A percentile compares a stretch with the other conserved stretches of the same genome.
Evolutionary conservation across 805 yeast genomes (phyloP).

Genomic region (Osmozyma mogii): DNA sequence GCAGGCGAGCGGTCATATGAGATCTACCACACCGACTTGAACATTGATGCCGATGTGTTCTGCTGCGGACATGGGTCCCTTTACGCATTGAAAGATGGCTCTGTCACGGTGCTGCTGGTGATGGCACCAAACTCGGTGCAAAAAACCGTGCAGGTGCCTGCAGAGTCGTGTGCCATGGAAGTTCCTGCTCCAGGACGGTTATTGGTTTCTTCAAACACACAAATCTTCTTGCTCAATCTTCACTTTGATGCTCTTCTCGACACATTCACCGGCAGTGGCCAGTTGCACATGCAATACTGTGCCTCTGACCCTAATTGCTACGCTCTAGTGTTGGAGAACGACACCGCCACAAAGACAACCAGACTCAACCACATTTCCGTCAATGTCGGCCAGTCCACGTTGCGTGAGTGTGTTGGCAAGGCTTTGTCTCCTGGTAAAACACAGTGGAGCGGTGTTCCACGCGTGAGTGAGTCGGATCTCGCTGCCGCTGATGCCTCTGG

Average conservation of each 20-base stretch:
- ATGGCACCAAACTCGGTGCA: no score
- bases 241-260: conserved; percentile 35
- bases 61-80: no score
- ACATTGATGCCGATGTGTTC: no score
- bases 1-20: no score
- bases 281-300: conserved; percentile 12
- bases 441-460: conserved; percentile 20
- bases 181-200: conserved; percentile 40
- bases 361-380: conserved; percentile 39
- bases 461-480: conserved; percentile 16
- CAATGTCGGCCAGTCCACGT: conserved; percentile 59
- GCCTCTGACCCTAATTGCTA: no score
- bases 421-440: conserved; percentile 25
- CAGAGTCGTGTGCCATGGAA: no score
- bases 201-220: conserved; percentile 32
- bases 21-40: no score
- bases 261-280: conserved; percentile 19
- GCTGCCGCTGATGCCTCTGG: conserved; percentile 8
- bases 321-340: conserved; percentile 33
- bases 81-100: no score
- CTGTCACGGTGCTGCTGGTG: no score
- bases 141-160: no score
- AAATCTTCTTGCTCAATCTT: conserved; percentile 37
- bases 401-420: conserved; percentile 66
- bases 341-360: conserved; percentile 34